These are phyloP conservation scores for Citrus maxima DNA, from an alignment of 345 rosid species.

Conservation along the genomic window DNA sequence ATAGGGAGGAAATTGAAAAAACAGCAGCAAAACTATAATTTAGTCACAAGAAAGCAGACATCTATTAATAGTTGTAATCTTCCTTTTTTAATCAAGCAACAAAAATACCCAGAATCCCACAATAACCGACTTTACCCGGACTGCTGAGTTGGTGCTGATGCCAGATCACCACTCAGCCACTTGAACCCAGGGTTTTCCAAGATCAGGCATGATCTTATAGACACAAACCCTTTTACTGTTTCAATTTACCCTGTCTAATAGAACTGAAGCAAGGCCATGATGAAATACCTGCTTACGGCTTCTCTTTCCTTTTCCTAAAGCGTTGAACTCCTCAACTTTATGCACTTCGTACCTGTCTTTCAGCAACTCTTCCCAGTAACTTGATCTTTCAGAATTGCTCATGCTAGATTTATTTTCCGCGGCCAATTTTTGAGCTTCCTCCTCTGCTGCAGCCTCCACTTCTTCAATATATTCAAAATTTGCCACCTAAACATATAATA, in stretches of 20 bases:
- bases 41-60: neutral
- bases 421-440: slow-evolving; percentile 56
- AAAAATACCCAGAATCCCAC: neutral
- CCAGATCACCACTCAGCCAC: neutral
- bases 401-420: slow-evolving; percentile 51
- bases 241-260: neutral
- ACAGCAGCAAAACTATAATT: neutral
- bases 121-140: neutral
- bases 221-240: neutral
- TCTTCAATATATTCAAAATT: slow-evolving; percentile 94
- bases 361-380: slow-evolving; percentile 92
- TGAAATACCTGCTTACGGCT: slow-evolving; percentile 83
- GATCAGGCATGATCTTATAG: neutral
- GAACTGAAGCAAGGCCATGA: neutral
- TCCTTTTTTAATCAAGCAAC: neutral
- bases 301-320: slow-evolving; percentile 95
- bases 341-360: slow-evolving; percentile 78
- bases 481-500: slow-evolving; percentile 65
- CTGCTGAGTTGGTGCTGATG: neutral
- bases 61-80: neutral
- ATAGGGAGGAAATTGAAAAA: neutral
- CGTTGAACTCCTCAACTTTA: slow-evolving; percentile 75
- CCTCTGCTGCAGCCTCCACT: slow-evolving; percentile 65
- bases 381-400: slow-evolving; percentile 62
- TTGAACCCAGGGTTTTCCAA: neutral